Conservation (phyloP, 1,284 basidiomycete genomes). For the Chiua sp. region DNA sequence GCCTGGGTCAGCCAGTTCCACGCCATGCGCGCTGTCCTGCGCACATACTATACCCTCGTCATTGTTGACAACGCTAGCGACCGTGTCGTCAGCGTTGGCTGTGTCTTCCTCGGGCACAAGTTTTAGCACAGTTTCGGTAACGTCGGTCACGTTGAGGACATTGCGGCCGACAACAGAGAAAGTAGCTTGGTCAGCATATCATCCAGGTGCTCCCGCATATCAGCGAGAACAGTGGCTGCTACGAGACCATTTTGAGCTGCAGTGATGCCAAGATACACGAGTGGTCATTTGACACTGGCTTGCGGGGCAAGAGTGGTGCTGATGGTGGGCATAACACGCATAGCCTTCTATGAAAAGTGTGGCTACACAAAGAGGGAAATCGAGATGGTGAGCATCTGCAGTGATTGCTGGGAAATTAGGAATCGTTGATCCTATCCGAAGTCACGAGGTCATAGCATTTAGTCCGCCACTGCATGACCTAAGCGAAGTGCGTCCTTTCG, state of each 20-base stretch:
- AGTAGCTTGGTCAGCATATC: slow-evolving; percentile 86
- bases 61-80: slow-evolving; percentile 80
- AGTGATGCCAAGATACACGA: slow-evolving; percentile 89
- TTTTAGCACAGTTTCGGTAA: slow-evolving; percentile 83
- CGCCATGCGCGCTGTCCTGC: slow-evolving; percentile 54
- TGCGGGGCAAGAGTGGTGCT: slow-evolving; percentile 17
- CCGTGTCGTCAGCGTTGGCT: slow-evolving; percentile 85
- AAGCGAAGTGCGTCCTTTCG: no score
- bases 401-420: neutral
- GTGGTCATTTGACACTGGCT: slow-evolving; percentile 45
- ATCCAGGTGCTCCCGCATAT: slow-evolving; percentile 86
- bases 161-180: slow-evolving; percentile 95
- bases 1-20: slow-evolving; percentile 77
- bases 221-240: slow-evolving; percentile 80
- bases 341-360: slow-evolving; percentile 98
- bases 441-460: no score
- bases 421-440: no score
- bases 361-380: slow-evolving; percentile 89
- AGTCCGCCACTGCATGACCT: no score
- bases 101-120: slow-evolving; percentile 91
- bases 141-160: slow-evolving; percentile 97
- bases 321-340: slow-evolving; percentile 10
- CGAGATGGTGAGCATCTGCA: slow-evolving; percentile 71
- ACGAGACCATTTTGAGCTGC: slow-evolving; percentile 98
- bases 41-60: slow-evolving; percentile 87